A percentile compares a stretch with the other conserved stretches of the same genome.
Conservation (phyloP, 2,329 filamentous ascomycete genomes). For the Fusarium aywerte region DNA sequence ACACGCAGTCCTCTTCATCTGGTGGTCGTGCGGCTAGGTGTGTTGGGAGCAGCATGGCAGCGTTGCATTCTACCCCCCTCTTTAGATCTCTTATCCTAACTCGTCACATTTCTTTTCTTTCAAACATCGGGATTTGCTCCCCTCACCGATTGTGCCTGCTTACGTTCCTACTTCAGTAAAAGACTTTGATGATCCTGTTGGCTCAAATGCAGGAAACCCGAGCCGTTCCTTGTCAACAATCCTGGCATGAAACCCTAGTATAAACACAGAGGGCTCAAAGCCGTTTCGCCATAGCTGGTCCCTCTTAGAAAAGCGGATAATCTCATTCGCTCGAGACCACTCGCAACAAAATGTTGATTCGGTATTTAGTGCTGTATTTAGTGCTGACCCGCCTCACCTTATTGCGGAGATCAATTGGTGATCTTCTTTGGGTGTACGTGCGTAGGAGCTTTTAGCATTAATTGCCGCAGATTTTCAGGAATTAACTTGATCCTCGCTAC, state of each 20-base stretch:
- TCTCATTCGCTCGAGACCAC: conserved; percentile 3
- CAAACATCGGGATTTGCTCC: not conserved
- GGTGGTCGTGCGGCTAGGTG: not conserved
- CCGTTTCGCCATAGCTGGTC: conserved; percentile 6
- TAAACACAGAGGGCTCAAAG: conserved; percentile 5
- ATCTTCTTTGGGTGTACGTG: conserved; percentile 4
- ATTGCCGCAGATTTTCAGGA: conserved; percentile 5
- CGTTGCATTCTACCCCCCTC: not conserved
- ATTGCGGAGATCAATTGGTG: conserved; percentile 3
- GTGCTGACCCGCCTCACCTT: conserved; percentile 2
- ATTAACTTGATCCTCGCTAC: conserved; percentile 1
- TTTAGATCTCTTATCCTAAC: not conserved
- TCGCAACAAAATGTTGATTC: not conserved
- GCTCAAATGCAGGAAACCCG: not conserved
- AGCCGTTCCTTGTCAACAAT: conserved; percentile 26
- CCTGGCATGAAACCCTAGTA: conserved; percentile 13
- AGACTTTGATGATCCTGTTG: not conserved
- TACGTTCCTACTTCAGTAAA: not conserved
- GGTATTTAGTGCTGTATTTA: not conserved
- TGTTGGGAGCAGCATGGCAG: not conserved
- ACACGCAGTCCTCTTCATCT: not conserved
- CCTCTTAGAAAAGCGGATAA: not conserved
- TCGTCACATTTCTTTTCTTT: not conserved
- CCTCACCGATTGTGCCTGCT: conserved; percentile 2
- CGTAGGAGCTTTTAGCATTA: not conserved